Evolutionary conservation across 1,284 basidiomycete genomes (phyloP).

Genomic region (Coniophora puteana): DNA sequence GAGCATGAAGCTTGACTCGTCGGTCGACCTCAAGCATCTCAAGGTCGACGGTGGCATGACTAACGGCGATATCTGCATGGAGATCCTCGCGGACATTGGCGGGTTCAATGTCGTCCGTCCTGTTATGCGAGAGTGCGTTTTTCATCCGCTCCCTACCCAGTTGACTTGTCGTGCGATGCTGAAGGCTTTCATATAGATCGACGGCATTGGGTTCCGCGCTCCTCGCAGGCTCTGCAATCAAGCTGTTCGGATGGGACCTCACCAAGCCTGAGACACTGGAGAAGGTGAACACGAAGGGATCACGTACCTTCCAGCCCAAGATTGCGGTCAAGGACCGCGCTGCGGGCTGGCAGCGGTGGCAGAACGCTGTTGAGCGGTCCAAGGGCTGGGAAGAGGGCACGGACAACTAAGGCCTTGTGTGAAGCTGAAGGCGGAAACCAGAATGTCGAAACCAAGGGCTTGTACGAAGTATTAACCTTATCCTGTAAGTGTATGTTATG

Average conservation of each 20-base stretch:
- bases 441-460: neutral
- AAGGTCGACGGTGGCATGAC: slow-evolving; percentile 96
- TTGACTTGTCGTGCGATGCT: slow-evolving; percentile 7
- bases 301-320: slow-evolving; percentile 64
- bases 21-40: slow-evolving; percentile 70
- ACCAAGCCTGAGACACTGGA: slow-evolving; percentile 80
- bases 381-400: slow-evolving; percentile 73
- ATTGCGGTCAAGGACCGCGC: slow-evolving; percentile 53
- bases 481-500: no score
- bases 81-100: slow-evolving; percentile 88
- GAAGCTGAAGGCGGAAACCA: no score
- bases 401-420: slow-evolving; percentile 39
- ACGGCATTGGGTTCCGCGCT: slow-evolving; percentile 97
- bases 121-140: slow-evolving; percentile 91
- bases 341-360: slow-evolving; percentile 75
- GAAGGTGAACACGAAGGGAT: slow-evolving; percentile 88
- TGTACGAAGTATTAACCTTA: neutral
- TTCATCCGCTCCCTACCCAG: neutral
- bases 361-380: slow-evolving; percentile 79
- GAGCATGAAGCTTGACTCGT: slow-evolving; percentile 87
- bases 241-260: slow-evolving; percentile 94
- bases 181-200: slow-evolving; percentile 62
- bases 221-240: slow-evolving; percentile 88
- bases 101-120: slow-evolving; percentile 91
- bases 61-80: slow-evolving; percentile 88